Conservation (phyloP, 169 alveolate genomes). For the Eimeria acervulina region DNA sequence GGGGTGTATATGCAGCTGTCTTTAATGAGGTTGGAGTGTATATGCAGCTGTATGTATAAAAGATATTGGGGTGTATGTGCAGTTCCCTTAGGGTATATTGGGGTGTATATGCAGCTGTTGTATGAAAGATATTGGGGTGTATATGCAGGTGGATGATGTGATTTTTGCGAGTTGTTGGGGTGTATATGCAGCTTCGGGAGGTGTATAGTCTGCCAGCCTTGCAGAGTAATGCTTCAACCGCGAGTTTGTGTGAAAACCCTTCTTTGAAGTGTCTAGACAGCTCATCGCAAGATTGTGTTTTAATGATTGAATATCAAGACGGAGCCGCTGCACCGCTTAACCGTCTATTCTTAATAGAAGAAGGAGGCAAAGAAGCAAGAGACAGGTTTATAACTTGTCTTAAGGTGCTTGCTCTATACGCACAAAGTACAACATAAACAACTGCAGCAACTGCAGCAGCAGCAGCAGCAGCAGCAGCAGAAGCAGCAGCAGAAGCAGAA, state of each 20-base stretch:
- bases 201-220: constrained; percentile 36
- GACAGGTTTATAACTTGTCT: constrained; percentile 75
- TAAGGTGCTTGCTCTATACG: constrained; percentile 61
- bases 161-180: too few relatives aligned
- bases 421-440: not conserved
- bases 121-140: too few relatives aligned
- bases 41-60: not conserved
- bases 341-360: constrained; percentile 61
- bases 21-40: not conserved
- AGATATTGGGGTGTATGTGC: not conserved
- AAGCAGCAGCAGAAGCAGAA: too few relatives aligned
- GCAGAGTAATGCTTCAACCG: constrained; percentile 23
- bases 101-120: not conserved
- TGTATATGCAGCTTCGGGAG: constrained; percentile 45
- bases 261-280: constrained; percentile 11
- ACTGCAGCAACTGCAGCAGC: not conserved
- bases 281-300: not conserved
- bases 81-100: not conserved
- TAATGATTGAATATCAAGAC: constrained; percentile 66
- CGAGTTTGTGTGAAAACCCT: constrained; percentile 45
- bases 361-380: constrained; percentile 15
- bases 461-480: not conserved
- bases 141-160: too few relatives aligned
- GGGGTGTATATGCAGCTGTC: too few relatives aligned
- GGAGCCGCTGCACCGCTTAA: not conserved